Conservation (phyloP, 139 green algal species). For the Limnomonas spitsbergensis region DNA sequence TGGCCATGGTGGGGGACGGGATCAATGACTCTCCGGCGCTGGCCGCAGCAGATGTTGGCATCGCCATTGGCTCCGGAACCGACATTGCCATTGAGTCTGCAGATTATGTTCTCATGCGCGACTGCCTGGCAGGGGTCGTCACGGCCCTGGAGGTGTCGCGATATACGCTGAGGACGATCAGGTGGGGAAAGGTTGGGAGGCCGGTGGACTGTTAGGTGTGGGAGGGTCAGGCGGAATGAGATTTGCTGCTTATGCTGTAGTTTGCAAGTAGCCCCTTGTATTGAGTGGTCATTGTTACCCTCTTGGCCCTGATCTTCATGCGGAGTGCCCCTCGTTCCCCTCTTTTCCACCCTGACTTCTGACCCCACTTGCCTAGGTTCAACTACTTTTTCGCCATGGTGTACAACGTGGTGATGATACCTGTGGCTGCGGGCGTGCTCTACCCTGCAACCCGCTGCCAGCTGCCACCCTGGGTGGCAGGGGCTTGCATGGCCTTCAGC, state of each 20-base stretch:
- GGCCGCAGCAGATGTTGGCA: constrained; percentile 87
- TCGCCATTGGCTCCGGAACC: constrained; percentile 81
- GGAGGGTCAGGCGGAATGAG: background rate
- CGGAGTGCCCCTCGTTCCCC: background rate
- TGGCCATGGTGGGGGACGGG: constrained; percentile 97
- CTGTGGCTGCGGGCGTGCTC: constrained; percentile 68
- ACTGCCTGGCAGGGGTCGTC: constrained; percentile 77
- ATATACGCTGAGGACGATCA: constrained; percentile 76
- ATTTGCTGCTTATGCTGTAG: background rate
- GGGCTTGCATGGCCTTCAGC: constrained; percentile 81
- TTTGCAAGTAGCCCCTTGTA: background rate
- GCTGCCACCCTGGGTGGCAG: constrained; percentile 90
- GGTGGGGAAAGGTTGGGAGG: constrained; percentile 10
- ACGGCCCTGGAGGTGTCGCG: constrained; percentile 79
- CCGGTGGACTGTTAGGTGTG: too few relatives aligned
- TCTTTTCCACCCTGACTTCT: background rate
- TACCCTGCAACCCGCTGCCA: constrained; percentile 66
- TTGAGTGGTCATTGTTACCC: background rate
- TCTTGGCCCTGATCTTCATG: background rate
- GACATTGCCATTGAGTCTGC: constrained; percentile 80
- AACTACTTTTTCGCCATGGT: constrained; percentile 90
- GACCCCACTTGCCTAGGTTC: constrained; percentile 13
- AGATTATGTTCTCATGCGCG: constrained; percentile 51
- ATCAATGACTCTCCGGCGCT: constrained; percentile 96
- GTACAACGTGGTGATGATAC: constrained; percentile 85